Evolutionary conservation across 2,329 filamentous ascomycete genomes (phyloP).

Genomic region (Talaromyces sp.): DNA sequence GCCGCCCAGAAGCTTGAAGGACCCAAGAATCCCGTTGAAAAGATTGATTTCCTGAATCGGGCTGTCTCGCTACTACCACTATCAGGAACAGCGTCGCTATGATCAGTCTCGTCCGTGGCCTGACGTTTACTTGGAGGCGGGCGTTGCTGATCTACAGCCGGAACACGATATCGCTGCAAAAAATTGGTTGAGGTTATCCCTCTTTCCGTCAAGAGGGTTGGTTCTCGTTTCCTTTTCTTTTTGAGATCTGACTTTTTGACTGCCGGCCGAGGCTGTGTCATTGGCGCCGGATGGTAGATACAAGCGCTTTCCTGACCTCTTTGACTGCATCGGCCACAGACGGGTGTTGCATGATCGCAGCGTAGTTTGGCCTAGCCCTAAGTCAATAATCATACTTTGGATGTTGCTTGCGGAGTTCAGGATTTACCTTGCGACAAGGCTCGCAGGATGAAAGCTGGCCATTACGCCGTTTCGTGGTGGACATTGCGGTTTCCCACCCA

Average conservation of each 20-base stretch:
- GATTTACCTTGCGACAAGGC: constrained; percentile 22
- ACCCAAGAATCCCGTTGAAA: constrained; percentile 23
- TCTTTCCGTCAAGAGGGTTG: constrained; percentile 8
- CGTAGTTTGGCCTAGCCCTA: constrained; percentile 23
- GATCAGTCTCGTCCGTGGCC: background rate
- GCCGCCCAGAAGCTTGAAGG: constrained; percentile 23
- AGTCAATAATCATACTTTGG: background rate
- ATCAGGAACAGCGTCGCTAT: background rate
- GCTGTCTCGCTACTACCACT: background rate
- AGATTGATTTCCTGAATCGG: background rate
- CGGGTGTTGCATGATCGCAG: constrained; percentile 24
- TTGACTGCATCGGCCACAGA: constrained; percentile 22
- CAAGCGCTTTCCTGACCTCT: constrained; percentile 17
- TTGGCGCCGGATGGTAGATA: constrained; percentile 22
- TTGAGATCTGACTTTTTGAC: background rate
- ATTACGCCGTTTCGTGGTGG: constrained; percentile 15
- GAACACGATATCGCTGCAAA: constrained; percentile 14
- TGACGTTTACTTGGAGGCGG: background rate
- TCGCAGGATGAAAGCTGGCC: constrained; percentile 25
- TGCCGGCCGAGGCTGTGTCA: constrained; percentile 15
- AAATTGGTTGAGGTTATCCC: constrained; percentile 9
- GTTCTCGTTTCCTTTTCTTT: constrained; percentile 15
- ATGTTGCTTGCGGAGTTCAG: background rate
- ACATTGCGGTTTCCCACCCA: background rate
- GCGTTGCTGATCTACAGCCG: background rate